Conservation (phyloP, 805 yeast species). For the Wickerhamomyces silvicola region DNA sequence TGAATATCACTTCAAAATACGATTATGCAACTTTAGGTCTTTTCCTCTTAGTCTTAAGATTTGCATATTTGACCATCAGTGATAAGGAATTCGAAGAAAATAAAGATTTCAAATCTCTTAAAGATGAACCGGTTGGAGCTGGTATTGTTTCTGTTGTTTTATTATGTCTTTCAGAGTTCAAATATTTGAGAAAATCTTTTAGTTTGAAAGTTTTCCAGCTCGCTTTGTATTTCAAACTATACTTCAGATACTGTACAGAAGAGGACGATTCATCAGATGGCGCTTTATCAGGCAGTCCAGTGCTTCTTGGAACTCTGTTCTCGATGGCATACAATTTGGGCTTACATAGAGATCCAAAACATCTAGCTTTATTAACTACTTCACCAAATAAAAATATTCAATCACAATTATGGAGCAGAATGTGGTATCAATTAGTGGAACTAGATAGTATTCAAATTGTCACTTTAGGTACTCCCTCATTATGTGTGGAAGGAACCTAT, state of each 20-base stretch:
- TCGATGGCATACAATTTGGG: constrained; percentile 52
- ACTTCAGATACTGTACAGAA: constrained; percentile 45
- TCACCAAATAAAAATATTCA: constrained; percentile 7
- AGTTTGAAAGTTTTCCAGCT: constrained; percentile 45
- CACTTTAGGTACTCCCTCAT: constrained; percentile 10
- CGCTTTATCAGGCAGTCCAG: constrained; percentile 41
- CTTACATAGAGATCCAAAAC: constrained; percentile 47
- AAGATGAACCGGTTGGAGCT: constrained; percentile 7
- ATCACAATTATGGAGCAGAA: constrained; percentile 19
- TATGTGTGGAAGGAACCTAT: constrained; percentile 15
- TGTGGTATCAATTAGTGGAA: constrained; percentile 21
- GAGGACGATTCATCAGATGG: constrained; percentile 51
- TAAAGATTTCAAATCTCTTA: constrained; percentile 2
- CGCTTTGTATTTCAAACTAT: constrained; percentile 40
- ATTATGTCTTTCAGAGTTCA: constrained; percentile 45
- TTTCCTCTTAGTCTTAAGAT: constrained; percentile 16
- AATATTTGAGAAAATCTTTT: constrained; percentile 38
- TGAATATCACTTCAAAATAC: constrained; percentile 12
- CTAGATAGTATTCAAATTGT: constrained; percentile 16
- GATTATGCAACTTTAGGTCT: constrained; percentile 19
- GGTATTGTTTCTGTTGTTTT: constrained; percentile 8
- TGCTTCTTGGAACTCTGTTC: constrained; percentile 40
- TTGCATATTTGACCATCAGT: constrained; percentile 14
- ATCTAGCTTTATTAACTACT: constrained; percentile 9
- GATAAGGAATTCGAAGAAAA: constrained; percentile 8